Evolutionary conservation across 495 filamentous ascomycete species (phyloP), one percentile per base, ranked within the genome.

Genomic region (Aspergillus ellipticus): DNA sequence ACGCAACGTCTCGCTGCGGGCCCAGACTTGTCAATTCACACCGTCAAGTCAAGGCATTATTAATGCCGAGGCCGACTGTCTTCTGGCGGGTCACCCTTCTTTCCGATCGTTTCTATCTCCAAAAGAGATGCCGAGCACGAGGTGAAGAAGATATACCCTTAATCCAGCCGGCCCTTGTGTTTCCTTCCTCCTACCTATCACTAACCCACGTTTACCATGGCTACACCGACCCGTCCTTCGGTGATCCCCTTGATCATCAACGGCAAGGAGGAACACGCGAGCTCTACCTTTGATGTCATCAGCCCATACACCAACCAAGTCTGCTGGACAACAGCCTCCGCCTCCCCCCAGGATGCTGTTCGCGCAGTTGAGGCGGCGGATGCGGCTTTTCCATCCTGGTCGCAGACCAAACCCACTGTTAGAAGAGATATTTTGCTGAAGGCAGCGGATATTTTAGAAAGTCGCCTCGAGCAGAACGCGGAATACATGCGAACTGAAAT

Each of bases 351-450:
- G 21, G 85, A 93, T 54, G 88, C 83, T 37, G 63, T 77, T 22
- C 69, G 76, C 19, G 89, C 89, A 28, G 72, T 90, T 22, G 72
- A 82, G 21, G 79, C 89, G 1, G 89, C 91, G 0, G 72, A 82
- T 28, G 74, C 77, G 4, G 90, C 90, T 6, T 88, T 90, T 66
- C 79, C 80, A 48, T 63, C 81, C 56, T 96, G 92, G 92, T 80
- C 78, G 37, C 75, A 81, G 42, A 83, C 84, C 0, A 84, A 84
- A 33, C 82, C 86, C 7, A 66, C 74, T 17, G 59, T 71, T 29
- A 84, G 89, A 21, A 86, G 89, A 24, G 82, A 89, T 60, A 84
- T 96, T 64, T 76, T 96, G 45, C 74, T 89, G 51, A 86, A 85
- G 64, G 84, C 87, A 15, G 86, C 88, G 9, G 82, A 87, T 35